Base-by-base conservation (phyloP, 2,329 filamentous ascomycete species). In the Eurotiales sp. region DNA sequence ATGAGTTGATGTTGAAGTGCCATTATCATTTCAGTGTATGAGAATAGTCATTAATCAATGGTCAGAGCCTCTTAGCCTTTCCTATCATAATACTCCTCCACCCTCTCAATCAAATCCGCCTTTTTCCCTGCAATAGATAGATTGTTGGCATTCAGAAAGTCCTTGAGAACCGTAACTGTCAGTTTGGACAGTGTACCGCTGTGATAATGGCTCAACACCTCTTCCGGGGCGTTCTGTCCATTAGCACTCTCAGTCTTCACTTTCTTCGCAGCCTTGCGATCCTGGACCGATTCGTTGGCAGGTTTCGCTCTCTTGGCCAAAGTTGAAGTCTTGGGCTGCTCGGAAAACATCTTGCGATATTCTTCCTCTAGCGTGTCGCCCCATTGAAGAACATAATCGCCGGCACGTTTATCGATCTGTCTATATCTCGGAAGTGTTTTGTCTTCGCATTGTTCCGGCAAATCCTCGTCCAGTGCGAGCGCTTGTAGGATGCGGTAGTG, bases 401-500 rank as follows among this genome's bases (percentile, higher is more conserved):
- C 91, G 1, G 88, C 86, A 25, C 92, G 84, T 73, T 95, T 97
- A 67, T 90, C 83, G 50, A 99, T 97, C 58, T 95, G 89, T 59
- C 82, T 86, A 69, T 86, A 90, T 61, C 87, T 89, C 1, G 93
- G 93, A 12, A 88, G 66, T 0, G 93, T 97, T 57, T 87, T 85
- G 64, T 99, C 93, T 45, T 85, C 80, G 2, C 81, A 76, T 41
- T 79, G 72, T 17, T 87, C 85, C 0, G 91, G 91, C 1, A 95
- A 73, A 58, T 96, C 91, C 65, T 99, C 93, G 30, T 96, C 91
- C 1, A 99, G 77, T 0, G 93, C 93, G 52, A 96, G 79, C 6
- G 88, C 87, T 70, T 99, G 93, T 0, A 99, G 75, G 41, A 99
- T 95, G 55, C 84, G 86, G 75, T 97, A 99, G 72, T 97, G 93